Evolutionary conservation across 805 yeast genomes (phyloP).

Genomic region (Hanseniaspora taiwanica): DNA sequence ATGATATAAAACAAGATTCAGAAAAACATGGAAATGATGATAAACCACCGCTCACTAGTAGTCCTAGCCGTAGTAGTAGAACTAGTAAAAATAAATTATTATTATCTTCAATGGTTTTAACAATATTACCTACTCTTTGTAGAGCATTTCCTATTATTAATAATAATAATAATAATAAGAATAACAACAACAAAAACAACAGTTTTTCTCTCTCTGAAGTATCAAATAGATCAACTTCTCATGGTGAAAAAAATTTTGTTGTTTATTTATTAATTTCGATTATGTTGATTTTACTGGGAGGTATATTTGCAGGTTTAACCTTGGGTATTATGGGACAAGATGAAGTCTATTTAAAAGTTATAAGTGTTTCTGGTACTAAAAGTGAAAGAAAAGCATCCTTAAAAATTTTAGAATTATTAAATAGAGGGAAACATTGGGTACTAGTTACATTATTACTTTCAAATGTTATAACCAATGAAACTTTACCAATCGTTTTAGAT

Average conservation of each 20-base stretch:
- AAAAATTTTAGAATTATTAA: slow-evolving; percentile 50
- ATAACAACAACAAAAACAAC: neutral
- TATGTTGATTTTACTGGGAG: slow-evolving; percentile 45
- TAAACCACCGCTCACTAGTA: too few relatives aligned
- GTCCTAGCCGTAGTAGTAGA: neutral
- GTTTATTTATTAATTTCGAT: slow-evolving; percentile 4
- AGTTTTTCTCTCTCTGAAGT: neutral
- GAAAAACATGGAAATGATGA: too few relatives aligned
- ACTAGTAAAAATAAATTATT: neutral
- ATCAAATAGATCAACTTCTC: too few relatives aligned
- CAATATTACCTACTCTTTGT: neutral
- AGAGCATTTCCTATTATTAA: neutral
- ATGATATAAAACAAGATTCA: too few relatives aligned
- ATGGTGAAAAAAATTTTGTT: slow-evolving; percentile 3
- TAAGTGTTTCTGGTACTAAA: slow-evolving; percentile 72
- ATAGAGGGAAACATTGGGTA: slow-evolving; percentile 91
- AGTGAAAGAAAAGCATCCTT: slow-evolving; percentile 55
- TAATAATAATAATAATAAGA: neutral
- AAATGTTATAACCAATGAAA: slow-evolving; percentile 87
- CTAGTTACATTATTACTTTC: slow-evolving; percentile 74
- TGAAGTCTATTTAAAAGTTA: slow-evolving; percentile 84
- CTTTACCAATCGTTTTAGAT: slow-evolving; percentile 87
- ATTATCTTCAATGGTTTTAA: neutral
- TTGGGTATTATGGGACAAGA: slow-evolving; percentile 96
- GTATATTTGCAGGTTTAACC: slow-evolving; percentile 90